phyloP scores from a whole-genome alignment of 108 stramenopile species.

The Thalassiosira profunda region DNA sequence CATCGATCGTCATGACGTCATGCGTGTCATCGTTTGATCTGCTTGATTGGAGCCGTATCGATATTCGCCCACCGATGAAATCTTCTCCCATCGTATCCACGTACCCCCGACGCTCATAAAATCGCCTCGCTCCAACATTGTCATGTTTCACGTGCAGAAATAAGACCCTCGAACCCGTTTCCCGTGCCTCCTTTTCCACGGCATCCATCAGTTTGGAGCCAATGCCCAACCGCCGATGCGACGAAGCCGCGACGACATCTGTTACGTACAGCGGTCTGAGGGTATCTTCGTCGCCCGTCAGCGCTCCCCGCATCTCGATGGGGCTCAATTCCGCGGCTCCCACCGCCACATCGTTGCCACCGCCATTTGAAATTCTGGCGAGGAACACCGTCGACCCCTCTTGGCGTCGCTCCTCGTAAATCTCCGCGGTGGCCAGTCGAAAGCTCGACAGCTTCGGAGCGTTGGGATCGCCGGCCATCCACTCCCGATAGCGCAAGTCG shows the following conservation, averaged over 20 bases:
- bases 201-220: conserved; percentile 54
- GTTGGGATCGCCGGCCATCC: conserved; percentile 26
- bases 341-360: conserved; percentile 9
- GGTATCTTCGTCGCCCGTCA: not conserved
- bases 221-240: conserved; percentile 56
- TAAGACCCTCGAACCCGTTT: conserved; percentile 13
- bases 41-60: not conserved
- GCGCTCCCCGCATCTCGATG: conserved; percentile 44
- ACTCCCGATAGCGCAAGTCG: conserved; percentile 64
- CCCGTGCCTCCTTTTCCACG: conserved; percentile 41
- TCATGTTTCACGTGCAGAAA: conserved; percentile 55
- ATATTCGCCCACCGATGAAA: not conserved
- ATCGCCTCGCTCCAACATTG: conserved; percentile 45
- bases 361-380: conserved; percentile 10
- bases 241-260: conserved; percentile 60
- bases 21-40: not conserved
- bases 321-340: conserved; percentile 74
- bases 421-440: conserved; percentile 62
- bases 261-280: conserved; percentile 52
- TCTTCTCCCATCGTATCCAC: not conserved
- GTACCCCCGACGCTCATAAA: conserved; percentile 59
- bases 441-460: conserved; percentile 35
- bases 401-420: conserved; percentile 35
- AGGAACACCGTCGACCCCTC: conserved; percentile 54
- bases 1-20: conserved; percentile 7